Evolutionary conservation across 1,284 basidiomycete species (phyloP).

Genomic region (Spongispora temasekensis): DNA sequence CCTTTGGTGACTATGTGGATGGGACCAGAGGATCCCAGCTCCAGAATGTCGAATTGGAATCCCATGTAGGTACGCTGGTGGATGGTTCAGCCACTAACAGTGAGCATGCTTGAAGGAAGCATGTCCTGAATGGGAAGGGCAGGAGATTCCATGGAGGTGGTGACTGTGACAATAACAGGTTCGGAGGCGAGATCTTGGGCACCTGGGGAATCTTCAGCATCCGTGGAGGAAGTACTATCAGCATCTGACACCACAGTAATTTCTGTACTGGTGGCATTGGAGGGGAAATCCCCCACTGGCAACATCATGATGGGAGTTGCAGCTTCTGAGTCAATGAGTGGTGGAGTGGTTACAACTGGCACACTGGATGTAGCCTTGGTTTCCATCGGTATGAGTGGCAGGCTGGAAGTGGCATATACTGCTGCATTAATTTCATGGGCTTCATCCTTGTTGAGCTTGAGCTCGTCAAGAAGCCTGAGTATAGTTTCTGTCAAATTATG

Average conservation of each 20-base stretch:
- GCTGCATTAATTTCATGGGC: background rate
- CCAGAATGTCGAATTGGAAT: background rate
- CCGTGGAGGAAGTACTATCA: background rate
- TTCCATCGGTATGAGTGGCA: background rate
- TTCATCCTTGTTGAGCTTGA: background rate
- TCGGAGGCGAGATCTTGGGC: too few relatives aligned
- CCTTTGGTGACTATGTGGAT: background rate
- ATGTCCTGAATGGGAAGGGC: background rate
- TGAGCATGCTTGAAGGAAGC: background rate
- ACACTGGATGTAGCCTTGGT: too few relatives aligned
- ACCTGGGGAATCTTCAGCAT: too few relatives aligned
- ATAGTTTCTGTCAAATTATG: background rate
- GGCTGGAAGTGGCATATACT: background rate
- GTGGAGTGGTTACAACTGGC: too few relatives aligned
- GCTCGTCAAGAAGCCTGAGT: background rate
- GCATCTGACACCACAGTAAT: background rate
- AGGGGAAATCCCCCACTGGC: background rate
- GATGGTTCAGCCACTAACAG: background rate
- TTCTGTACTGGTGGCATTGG: too few relatives aligned
- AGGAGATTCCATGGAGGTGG: background rate
- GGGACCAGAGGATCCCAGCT: background rate
- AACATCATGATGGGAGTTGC: background rate
- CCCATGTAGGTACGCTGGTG: background rate
- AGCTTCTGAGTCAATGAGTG: background rate
- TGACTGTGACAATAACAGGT: background rate